Conservation (phyloP, 2,329 filamentous ascomycete genomes). For the Triangularia verruculosa region DNA sequence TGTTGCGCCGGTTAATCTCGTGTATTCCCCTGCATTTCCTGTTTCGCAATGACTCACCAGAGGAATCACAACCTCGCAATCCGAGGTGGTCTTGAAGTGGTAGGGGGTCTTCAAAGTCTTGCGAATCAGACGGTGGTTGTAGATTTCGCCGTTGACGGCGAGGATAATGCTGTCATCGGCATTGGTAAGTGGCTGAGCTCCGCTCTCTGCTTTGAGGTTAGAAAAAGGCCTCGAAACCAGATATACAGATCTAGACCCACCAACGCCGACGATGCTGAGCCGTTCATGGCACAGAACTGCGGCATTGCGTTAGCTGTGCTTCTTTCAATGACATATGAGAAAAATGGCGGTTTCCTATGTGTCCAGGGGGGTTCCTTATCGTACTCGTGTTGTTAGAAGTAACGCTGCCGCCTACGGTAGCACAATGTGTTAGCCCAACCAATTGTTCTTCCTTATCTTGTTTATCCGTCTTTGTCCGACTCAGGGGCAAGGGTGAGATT, state of each 20-base stretch:
- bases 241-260: slow-evolving; percentile 49
- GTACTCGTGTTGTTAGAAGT: slow-evolving; percentile 88
- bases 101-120: slow-evolving; percentile 81
- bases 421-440: slow-evolving; percentile 21
- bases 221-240: slow-evolving; percentile 17
- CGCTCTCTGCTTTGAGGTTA: slow-evolving; percentile 64
- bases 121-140: slow-evolving; percentile 95
- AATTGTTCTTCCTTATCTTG: slow-evolving; percentile 31
- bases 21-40: neutral
- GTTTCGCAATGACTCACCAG: slow-evolving; percentile 58
- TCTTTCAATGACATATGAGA: neutral
- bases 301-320: slow-evolving; percentile 31
- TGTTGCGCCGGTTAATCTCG: slow-evolving; percentile 36
- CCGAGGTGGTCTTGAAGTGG: slow-evolving; percentile 97
- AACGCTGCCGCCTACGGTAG: slow-evolving; percentile 72
- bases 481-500: slow-evolving; percentile 31
- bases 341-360: neutral
- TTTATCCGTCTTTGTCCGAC: slow-evolving; percentile 25
- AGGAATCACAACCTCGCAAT: slow-evolving; percentile 98
- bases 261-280: slow-evolving; percentile 94
- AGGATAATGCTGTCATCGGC: slow-evolving; percentile 83
- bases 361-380: slow-evolving; percentile 30
- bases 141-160: slow-evolving; percentile 98
- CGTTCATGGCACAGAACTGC: slow-evolving; percentile 94
- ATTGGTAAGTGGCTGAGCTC: slow-evolving; percentile 92